Conservation (phyloP, 139 green algal genomes). For the Klebsormidium nitens region DNA sequence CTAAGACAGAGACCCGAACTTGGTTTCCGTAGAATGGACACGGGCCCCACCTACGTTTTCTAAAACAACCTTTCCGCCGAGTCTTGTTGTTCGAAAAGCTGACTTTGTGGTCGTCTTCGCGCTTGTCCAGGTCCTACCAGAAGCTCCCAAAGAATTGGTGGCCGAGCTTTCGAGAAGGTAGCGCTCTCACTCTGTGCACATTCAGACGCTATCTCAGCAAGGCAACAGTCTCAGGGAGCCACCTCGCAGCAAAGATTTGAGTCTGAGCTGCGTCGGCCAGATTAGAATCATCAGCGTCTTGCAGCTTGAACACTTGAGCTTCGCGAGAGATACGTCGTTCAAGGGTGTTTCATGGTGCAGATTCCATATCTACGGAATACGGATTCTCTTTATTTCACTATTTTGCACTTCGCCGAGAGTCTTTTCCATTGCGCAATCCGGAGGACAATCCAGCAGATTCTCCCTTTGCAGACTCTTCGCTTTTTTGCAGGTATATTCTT, state of each 20-base stretch:
- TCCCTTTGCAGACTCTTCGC: background rate
- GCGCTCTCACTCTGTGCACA: background rate
- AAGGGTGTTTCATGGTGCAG: background rate
- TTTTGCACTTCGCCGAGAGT: background rate
- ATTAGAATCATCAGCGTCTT: background rate
- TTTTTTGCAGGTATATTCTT: slow-evolving; percentile 67
- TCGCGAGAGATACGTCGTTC: background rate
- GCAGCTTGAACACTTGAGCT: background rate
- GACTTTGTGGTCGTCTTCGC: background rate
- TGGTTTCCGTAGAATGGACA: background rate
- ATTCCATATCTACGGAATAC: background rate
- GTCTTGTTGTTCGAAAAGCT: background rate
- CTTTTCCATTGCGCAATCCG: background rate
- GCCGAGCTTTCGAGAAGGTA: slow-evolving; percentile 70
- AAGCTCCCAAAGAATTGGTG: slow-evolving; percentile 80
- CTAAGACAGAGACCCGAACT: background rate
- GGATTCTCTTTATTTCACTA: background rate
- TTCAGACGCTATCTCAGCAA: background rate
- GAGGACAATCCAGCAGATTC: background rate
- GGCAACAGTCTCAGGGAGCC: background rate
- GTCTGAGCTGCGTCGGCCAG: background rate
- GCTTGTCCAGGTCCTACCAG: slow-evolving; percentile 38
- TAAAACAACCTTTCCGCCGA: background rate
- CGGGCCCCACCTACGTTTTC: background rate
- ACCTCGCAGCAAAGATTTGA: background rate